These are phyloP conservation scores for Flaveria brownii DNA, from an alignment of 129 eudicot species.

Conservation along the genomic window DNA sequence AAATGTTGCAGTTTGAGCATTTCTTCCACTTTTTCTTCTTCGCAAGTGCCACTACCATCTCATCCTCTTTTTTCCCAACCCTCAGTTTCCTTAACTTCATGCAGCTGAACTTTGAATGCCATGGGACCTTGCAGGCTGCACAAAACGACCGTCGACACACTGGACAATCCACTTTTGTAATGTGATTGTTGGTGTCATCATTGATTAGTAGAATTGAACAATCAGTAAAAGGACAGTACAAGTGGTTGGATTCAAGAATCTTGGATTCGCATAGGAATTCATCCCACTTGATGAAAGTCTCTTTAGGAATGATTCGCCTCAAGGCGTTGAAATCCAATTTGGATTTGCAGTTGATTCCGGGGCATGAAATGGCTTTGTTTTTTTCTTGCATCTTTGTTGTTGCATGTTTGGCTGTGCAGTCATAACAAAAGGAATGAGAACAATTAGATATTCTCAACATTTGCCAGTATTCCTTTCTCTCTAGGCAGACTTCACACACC, in stretches of 20 bases:
- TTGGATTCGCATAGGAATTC: slow-evolving; percentile 43
- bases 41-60: slow-evolving; percentile 40
- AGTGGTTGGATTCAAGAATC: slow-evolving; percentile 45
- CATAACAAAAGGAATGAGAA: slow-evolving; percentile 44
- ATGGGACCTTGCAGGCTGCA: slow-evolving; percentile 48
- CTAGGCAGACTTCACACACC: slow-evolving; percentile 37
- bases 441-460: slow-evolving; percentile 37
- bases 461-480: slow-evolving; percentile 27
- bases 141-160: slow-evolving; percentile 52
- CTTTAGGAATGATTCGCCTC: slow-evolving; percentile 35
- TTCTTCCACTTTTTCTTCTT: slow-evolving; percentile 47
- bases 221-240: slow-evolving; percentile 58
- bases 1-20: slow-evolving; percentile 47
- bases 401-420: slow-evolving; percentile 6
- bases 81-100: slow-evolving; percentile 33
- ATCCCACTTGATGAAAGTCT: slow-evolving; percentile 45
- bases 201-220: slow-evolving; percentile 36
- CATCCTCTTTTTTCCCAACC: slow-evolving; percentile 23
- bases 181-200: slow-evolving; percentile 13
- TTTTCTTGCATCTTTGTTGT: slow-evolving; percentile 47
- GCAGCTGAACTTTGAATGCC: slow-evolving; percentile 49
- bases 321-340: slow-evolving; percentile 32
- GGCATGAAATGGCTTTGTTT: slow-evolving; percentile 33
- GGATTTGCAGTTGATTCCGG: slow-evolving; percentile 40
- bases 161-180: slow-evolving; percentile 40